Conservation (phyloP, 805 yeast species). For the Candida schatavii region DNA sequence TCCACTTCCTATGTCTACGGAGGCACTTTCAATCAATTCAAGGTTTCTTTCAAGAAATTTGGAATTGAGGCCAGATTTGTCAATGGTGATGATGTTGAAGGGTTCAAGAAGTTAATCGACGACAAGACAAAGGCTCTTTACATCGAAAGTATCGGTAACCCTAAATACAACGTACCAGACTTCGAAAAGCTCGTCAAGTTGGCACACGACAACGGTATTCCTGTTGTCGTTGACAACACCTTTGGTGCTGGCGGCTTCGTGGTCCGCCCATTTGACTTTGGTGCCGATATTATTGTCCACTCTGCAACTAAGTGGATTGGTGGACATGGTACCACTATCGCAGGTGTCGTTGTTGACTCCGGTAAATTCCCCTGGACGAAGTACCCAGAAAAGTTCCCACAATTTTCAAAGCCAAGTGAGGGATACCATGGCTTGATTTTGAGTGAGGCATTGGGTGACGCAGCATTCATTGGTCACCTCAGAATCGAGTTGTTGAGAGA, state of each 20-base stretch:
- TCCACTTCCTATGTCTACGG: conserved; percentile 89
- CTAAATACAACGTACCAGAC: conserved; percentile 89
- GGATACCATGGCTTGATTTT: conserved; percentile 89
- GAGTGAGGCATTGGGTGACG: conserved; percentile 76
- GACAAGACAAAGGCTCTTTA: conserved; percentile 86
- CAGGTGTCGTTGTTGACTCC: conserved; percentile 84
- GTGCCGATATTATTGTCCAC: conserved; percentile 89
- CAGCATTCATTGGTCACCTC: conserved; percentile 75
- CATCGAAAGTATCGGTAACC: conserved; percentile 89
- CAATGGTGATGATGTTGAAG: conserved; percentile 73
- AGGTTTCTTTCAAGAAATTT: conserved; percentile 83
- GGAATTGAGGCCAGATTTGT: conserved; percentile 88
- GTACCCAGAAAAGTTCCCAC: conserved; percentile 86
- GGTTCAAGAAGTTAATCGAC: conserved; percentile 71
- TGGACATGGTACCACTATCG: conserved; percentile 95
- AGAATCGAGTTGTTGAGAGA: conserved; percentile 88
- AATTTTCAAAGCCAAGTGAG: conserved; percentile 84
- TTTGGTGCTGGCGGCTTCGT: conserved; percentile 96
- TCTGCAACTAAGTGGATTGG: conserved; percentile 98
- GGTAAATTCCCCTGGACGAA: conserved; percentile 92
- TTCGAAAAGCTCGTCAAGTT: conserved; percentile 70
- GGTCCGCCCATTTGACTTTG: conserved; percentile 79
- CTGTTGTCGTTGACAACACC: conserved; percentile 92
- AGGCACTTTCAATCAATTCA: conserved; percentile 94
- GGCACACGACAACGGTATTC: conserved; percentile 85